Evolutionary conservation across 495 filamentous ascomycete species (phyloP).

Genomic region (Eremomyces bilateralis): DNA sequence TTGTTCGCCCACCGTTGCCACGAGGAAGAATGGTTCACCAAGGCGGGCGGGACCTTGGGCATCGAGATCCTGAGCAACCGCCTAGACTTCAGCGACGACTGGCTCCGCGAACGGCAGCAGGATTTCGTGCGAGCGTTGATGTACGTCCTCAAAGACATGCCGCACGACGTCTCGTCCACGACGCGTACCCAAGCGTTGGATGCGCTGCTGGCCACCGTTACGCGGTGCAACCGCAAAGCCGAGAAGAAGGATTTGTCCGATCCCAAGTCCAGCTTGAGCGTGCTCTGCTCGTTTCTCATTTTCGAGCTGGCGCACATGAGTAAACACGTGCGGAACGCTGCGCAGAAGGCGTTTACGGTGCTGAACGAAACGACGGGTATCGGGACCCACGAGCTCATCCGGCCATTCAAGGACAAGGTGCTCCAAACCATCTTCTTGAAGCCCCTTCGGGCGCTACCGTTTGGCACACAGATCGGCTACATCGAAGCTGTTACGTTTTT

Average conservation of each 20-base stretch:
- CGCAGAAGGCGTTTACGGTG: constrained; percentile 57
- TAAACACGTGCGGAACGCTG: constrained; percentile 69
- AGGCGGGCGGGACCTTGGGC: constrained; percentile 73
- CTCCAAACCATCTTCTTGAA: constrained; percentile 82
- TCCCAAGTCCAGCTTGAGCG: constrained; percentile 39
- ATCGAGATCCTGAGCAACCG: constrained; percentile 65
- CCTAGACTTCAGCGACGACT: constrained; percentile 59
- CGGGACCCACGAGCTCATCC: constrained; percentile 65
- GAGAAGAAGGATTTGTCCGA: constrained; percentile 56
- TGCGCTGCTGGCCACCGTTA: constrained; percentile 56
- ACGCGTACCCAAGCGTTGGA: constrained; percentile 62
- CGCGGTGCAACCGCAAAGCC: constrained; percentile 47
- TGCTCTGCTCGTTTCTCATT: constrained; percentile 64
- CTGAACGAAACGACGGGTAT: constrained; percentile 53
- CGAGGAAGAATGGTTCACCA: constrained; percentile 94
- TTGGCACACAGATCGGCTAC: constrained; percentile 84
- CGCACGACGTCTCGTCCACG: constrained; percentile 68
- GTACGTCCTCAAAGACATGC: constrained; percentile 96
- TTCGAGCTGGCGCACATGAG: constrained; percentile 86
- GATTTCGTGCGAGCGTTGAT: constrained; percentile 73
- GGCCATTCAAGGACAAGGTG: constrained; percentile 68
- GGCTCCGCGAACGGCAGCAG: constrained; percentile 57
- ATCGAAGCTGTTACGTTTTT: constrained; percentile 94
- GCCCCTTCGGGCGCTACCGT: constrained; percentile 76
- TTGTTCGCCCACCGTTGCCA: constrained; percentile 86